Percentiles rank a stretch among this genome's conserved stretches.
Conservation (phyloP, 345 rosid species). For the Eucalyptus virginea region DNA sequence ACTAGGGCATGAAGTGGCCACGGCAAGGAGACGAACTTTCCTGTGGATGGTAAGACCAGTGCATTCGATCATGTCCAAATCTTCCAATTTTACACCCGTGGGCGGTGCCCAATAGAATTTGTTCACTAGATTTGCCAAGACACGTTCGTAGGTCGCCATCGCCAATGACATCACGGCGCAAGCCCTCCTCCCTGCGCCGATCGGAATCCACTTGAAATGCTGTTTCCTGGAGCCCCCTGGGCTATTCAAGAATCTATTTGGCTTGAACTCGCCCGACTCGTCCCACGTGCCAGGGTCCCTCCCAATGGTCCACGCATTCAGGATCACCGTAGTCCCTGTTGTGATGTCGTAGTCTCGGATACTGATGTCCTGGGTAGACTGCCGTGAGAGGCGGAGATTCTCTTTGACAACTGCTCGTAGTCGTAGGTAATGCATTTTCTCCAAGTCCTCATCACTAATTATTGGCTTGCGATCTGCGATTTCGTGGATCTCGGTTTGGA, state of each 20-base stretch:
- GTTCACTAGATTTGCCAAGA: constrained; percentile 9
- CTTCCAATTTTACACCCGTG: background rate
- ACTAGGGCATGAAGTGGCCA: background rate
- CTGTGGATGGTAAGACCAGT: constrained; percentile 6
- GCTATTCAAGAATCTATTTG: constrained; percentile 19
- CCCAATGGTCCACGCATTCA: constrained; percentile 22
- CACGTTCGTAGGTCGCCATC: background rate
- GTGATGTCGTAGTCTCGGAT: constrained; percentile 3
- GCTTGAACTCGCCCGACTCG: constrained; percentile 8
- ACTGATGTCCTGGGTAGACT: constrained; percentile 5
- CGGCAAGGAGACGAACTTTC: constrained; percentile 8
- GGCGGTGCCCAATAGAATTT: constrained; percentile 21
- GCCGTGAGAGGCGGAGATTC: constrained; percentile 11
- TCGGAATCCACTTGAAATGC: constrained; percentile 18
- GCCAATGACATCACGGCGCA: constrained; percentile 15
- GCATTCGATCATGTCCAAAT: constrained; percentile 9
- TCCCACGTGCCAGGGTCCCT: constrained; percentile 16
- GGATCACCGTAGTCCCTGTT: constrained; percentile 1
- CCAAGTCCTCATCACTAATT: background rate
- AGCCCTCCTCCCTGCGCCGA: constrained; percentile 24
- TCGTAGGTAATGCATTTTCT: background rate
- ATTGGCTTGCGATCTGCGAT: background rate
- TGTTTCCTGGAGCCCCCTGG: constrained; percentile 8
- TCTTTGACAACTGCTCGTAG: constrained; percentile 25
- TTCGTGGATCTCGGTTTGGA: constrained; percentile 3